A percentile compares a stretch with the other conserved stretches of the same genome.
Conservation (phyloP, 176 grass and related monocot genomes). For the Triticum aestivum region IWGSC_CS_RefSeq_v2.1 NC_057811.1:338986439-338986938, state of each 20-base stretch:
- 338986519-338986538: slow-evolving; percentile 59
- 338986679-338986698: slow-evolving; percentile 65
- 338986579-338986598: slow-evolving; percentile 47
- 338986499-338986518: slow-evolving; percentile 64
- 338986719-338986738: slow-evolving; percentile 50
- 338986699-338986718: slow-evolving; percentile 68
- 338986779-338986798: neutral
- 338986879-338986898: neutral
- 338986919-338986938: neutral
- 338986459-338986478: slow-evolving; percentile 48
- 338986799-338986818: neutral
- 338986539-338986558: slow-evolving; percentile 61
- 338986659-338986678: slow-evolving; percentile 49
- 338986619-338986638: slow-evolving; percentile 56
- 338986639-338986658: slow-evolving; percentile 68
- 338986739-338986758: slow-evolving; percentile 41
- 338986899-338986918: neutral
- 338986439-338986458: neutral
- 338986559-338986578: slow-evolving; percentile 46
- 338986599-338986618: slow-evolving; percentile 88
- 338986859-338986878: neutral
- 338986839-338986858: neutral
- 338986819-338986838: neutral
- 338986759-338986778: slow-evolving; percentile 46
- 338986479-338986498: slow-evolving; percentile 80